Conservation (phyloP, 2,329 filamentous ascomycete species). For the Alternaria sp. region DNA sequence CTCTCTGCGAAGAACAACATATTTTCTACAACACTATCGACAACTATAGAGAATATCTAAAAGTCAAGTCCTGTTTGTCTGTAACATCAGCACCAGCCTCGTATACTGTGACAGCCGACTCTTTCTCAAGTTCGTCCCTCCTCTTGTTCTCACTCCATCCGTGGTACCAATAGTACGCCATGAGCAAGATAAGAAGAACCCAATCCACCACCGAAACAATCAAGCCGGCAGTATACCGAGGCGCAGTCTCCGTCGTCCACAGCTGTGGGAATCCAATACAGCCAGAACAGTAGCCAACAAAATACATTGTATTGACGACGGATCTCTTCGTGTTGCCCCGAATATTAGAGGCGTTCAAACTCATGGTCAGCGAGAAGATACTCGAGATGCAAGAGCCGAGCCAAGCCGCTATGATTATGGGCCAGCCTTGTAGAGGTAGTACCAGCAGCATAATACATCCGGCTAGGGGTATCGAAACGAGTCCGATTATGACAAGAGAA, state of each 20-base stretch:
- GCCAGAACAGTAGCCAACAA: slow-evolving; percentile 58
- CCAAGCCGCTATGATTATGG: slow-evolving; percentile 58
- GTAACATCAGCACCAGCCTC: neutral
- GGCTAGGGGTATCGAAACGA: slow-evolving; percentile 53
- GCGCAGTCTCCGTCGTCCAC: slow-evolving; percentile 51
- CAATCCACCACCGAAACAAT: slow-evolving; percentile 56
- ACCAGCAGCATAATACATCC: slow-evolving; percentile 55
- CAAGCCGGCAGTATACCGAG: slow-evolving; percentile 56
- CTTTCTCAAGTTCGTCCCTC: too few species aligned
- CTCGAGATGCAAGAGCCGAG: slow-evolving; percentile 54
- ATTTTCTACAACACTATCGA: too few species aligned
- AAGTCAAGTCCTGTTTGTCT: neutral
- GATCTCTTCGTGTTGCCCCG: slow-evolving; percentile 61
- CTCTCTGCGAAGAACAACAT: too few species aligned
- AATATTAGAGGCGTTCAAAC: slow-evolving; percentile 57
- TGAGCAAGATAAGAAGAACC: slow-evolving; percentile 14
- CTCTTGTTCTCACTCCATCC: neutral
- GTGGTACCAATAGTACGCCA: neutral
- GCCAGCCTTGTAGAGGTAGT: slow-evolving; percentile 54
- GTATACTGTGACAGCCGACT: neutral
- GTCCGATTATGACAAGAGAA: slow-evolving; percentile 48
- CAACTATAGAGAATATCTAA: neutral
- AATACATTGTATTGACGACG: slow-evolving; percentile 56
- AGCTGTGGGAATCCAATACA: slow-evolving; percentile 58
- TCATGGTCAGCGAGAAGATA: slow-evolving; percentile 52